Evolutionary conservation across 306 rosid genomes (phyloP), one percentile per base, ranked within the genome.

Genomic region (Medicago lupulina): DNA sequence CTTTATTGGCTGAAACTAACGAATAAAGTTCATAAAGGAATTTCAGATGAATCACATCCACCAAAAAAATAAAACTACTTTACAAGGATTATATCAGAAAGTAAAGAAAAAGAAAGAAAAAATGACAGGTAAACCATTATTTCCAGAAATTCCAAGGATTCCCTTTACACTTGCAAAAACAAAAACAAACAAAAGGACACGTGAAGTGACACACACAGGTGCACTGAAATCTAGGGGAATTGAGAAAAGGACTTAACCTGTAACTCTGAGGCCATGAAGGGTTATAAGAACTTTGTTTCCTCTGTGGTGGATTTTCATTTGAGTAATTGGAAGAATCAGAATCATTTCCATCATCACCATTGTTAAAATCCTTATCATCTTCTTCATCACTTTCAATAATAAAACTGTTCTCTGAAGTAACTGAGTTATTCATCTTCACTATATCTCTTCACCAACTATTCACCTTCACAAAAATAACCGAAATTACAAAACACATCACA

Each of bases 251-350:
- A 63, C 40, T 57, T 73, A 60, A 94, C 98, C 97, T 92, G 92
- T 92, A 96, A 90, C 98, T 92, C 77, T 92, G 97, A 73, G 99
- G 99, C 99, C 99, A 96, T 31, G 92, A 71, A 55, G 88, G 85
- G 71, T 82, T 89, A 80, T 83, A 86, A 57, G 99, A 92, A 70
- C 93, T 81, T 46, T 88, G 92, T 64, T 74, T 87, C 70, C 76
- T 75, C 76, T 88, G 92, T 31, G 87, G 88, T 47, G 73, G 90
- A 55, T 81, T 76, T 40, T 89, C 96, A 19, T 73, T 73, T 9
- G 89, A 89, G 49, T 68, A 89, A 58, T 80, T 82, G 0, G 99
- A 96, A 80, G 87, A 89, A 83, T 96, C 99, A 11, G 98, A 92
- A 40, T 86, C 90, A 10, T 91, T 85, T 14, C 67, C 67, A 44